Evolutionary conservation across 2,329 filamentous ascomycete species (phyloP).

Genomic region (Cladosporium sp.): DNA sequence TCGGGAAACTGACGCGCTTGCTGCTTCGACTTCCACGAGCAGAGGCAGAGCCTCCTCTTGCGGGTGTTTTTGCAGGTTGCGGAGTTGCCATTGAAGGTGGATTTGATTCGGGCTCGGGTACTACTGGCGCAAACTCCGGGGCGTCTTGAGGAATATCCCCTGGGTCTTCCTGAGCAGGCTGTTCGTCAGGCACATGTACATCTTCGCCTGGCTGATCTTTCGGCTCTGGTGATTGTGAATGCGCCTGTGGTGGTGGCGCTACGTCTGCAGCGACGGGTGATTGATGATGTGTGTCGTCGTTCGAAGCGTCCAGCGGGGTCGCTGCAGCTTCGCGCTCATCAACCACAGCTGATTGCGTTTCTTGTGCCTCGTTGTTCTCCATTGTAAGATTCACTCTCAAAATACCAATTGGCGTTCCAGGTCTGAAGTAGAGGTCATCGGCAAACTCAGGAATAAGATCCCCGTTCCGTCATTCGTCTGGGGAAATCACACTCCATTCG

Average conservation of each 20-base stretch:
- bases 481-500: slow-evolving; percentile 4
- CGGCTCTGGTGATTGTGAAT: slow-evolving; percentile 1
- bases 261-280: neutral
- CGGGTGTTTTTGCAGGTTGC: slow-evolving; percentile 1
- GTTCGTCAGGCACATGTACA: neutral
- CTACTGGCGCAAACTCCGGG: neutral
- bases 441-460: slow-evolving; percentile 6
- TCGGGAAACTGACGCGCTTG: slow-evolving; percentile 10
- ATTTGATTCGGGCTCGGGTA: neutral
- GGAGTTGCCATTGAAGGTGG: slow-evolving; percentile 4
- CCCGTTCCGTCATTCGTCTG: slow-evolving; percentile 11
- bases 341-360: neutral
- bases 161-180: neutral
- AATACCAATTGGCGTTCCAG: neutral
- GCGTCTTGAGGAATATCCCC: neutral
- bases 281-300: neutral
- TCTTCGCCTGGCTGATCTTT: neutral
- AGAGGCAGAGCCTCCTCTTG: slow-evolving; percentile 1
- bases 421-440: slow-evolving; percentile 1
- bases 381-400: neutral
- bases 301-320: neutral
- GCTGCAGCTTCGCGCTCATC: neutral
- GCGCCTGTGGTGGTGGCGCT: neutral
- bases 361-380: slow-evolving; percentile 1
- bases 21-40: slow-evolving; percentile 9